These are phyloP conservation scores for Botryotinia calthae DNA, from an alignment of 2,329 filamentous ascomycete species.

Conservation along the genomic window DNA sequence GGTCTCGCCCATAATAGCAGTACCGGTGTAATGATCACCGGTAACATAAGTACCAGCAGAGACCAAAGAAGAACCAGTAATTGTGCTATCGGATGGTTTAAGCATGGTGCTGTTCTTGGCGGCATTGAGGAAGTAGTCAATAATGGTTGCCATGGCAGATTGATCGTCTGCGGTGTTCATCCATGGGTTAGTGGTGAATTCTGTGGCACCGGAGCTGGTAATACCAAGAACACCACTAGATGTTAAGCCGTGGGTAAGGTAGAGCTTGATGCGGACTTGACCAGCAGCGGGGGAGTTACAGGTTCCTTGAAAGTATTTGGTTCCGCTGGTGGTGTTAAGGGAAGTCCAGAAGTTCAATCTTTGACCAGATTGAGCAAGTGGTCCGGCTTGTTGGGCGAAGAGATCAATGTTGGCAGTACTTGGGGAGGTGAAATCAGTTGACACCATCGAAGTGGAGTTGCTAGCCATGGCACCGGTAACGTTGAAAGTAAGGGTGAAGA, in stretches of 20 bases:
- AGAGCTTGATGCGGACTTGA: slow-evolving; percentile 48
- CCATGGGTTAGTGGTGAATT: slow-evolving; percentile 45
- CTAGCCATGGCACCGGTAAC: slow-evolving; percentile 19
- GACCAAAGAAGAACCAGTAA: slow-evolving; percentile 8
- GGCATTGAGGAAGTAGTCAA: slow-evolving; percentile 50
- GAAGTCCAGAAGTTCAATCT: slow-evolving; percentile 20
- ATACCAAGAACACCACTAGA: slow-evolving; percentile 48
- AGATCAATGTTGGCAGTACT: slow-evolving; percentile 42
- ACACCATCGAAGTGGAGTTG: slow-evolving; percentile 5
- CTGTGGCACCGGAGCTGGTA: slow-evolving; percentile 43
- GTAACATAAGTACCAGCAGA: neutral
- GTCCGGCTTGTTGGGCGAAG: slow-evolving; percentile 1
- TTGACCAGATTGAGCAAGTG: slow-evolving; percentile 16
- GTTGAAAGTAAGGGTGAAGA: slow-evolving; percentile 37
- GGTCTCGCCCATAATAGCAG: slow-evolving; percentile 46
- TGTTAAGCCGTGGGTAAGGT: slow-evolving; percentile 50
- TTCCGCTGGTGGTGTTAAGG: slow-evolving; percentile 12
- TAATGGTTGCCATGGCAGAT: slow-evolving; percentile 50
- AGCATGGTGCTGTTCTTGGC: slow-evolving; percentile 54
- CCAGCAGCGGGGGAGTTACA: slow-evolving; percentile 31
- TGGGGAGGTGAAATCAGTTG: slow-evolving; percentile 45
- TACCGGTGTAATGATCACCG: slow-evolving; percentile 24
- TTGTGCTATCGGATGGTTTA: slow-evolving; percentile 26
- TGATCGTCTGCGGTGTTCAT: slow-evolving; percentile 59
- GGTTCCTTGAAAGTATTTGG: slow-evolving; percentile 20